A percentile compares a stretch with the other conserved stretches of the same genome.
Evolutionary conservation across 257 asterid species (phyloP).

Genomic region (Ilex aquifolium): DNA sequence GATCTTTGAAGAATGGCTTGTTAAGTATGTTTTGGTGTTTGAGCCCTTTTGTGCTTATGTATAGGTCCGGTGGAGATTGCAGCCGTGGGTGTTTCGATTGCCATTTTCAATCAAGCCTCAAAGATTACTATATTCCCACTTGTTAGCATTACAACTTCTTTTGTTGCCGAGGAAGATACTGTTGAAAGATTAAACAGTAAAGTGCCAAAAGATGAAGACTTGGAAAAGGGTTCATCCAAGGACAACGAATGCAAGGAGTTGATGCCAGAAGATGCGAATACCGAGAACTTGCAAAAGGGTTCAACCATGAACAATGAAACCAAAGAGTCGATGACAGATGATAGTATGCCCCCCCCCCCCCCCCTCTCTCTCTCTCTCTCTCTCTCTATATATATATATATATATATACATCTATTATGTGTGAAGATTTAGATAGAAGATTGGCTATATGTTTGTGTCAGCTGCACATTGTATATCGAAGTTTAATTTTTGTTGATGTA

Average conservation of each 20-base stretch:
- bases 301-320: constrained; percentile 10
- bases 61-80: constrained; percentile 83
- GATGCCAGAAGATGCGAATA: constrained; percentile 4
- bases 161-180: constrained; percentile 90
- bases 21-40: no score
- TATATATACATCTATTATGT: no score
- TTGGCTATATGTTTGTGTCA: no score
- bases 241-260: constrained; percentile 12
- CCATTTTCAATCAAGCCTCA: constrained; percentile 81
- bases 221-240: constrained; percentile 20
- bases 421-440: no score
- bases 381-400: no score
- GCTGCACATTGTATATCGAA: not conserved
- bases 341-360: constrained; percentile 28
- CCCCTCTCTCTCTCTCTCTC: no score
- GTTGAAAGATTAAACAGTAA: constrained; percentile 37
- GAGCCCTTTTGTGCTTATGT: not conserved
- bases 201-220: constrained; percentile 14
- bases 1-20: no score
- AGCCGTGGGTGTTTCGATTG: constrained; percentile 87
- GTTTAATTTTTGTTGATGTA: not conserved
- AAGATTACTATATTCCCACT: constrained; percentile 90
- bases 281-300: constrained; percentile 16
- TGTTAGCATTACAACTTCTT: constrained; percentile 89
- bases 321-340: constrained; percentile 17